phyloP scores from a whole-genome alignment of 1,284 basidiomycete species.

The Papiliotrema nemorosa region DNA sequence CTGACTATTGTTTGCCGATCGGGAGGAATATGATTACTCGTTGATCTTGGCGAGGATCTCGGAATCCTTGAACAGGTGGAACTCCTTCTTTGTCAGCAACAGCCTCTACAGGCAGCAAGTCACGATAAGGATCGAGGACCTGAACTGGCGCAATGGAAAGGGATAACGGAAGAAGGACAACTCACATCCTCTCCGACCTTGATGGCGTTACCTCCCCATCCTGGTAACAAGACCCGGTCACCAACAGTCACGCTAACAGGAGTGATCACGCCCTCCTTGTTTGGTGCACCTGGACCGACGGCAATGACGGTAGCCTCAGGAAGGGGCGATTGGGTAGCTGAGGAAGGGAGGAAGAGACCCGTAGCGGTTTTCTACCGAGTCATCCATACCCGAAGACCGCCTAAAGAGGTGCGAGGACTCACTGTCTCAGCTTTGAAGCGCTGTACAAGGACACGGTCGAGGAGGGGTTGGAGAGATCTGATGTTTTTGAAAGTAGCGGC shows the following conservation, averaged over 20 bases:
- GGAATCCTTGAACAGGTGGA: constrained; percentile 88
- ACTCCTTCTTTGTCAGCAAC: constrained; percentile 65
- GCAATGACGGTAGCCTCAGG: constrained; percentile 97
- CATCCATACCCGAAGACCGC: too few relatives aligned
- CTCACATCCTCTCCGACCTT: constrained; percentile 95
- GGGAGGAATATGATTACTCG: constrained; percentile 59
- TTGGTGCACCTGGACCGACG: constrained; percentile 84
- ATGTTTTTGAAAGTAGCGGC: constrained; percentile 84
- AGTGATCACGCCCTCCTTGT: constrained; percentile 77
- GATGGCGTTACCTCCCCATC: constrained; percentile 93
- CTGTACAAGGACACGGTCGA: constrained; percentile 96
- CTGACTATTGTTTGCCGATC: too few relatives aligned
- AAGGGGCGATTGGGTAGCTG: constrained; percentile 74
- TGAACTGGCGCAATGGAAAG: too few relatives aligned
- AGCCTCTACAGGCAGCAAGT: too few relatives aligned
- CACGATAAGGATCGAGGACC: too few relatives aligned
- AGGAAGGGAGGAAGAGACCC: constrained; percentile 90
- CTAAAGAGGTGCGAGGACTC: too few relatives aligned
- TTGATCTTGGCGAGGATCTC: constrained; percentile 97
- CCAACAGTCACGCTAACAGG: constrained; percentile 80
- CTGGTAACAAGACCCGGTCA: constrained; percentile 88
- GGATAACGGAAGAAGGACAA: constrained; percentile 32
- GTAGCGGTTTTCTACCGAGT: constrained; percentile 78
- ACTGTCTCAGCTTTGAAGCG: constrained; percentile 92
- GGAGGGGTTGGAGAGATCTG: constrained; percentile 82